Evolutionary conservation across 768 basidiomycete genomes (phyloP), one percentile per base, ranked within the genome.

Genomic region (Psilocybe sp.): DNA sequence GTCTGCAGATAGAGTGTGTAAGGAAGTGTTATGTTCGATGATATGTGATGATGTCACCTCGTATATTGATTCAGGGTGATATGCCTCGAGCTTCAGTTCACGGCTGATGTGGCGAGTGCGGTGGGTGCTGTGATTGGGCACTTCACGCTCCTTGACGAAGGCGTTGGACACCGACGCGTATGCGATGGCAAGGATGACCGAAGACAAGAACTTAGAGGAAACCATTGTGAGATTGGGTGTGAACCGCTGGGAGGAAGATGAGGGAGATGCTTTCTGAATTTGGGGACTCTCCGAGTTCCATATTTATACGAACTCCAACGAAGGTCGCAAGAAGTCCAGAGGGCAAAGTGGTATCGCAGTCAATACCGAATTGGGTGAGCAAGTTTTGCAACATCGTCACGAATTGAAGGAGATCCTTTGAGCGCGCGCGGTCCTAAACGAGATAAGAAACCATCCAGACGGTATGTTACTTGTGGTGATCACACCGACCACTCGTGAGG

Each of bases 41-140:
- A 18, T 15, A 28, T 10, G 18, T 32, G 35, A 14, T 9, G 31
- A 37, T 32, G 44, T 40, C 39, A 62, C 64, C 60, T 67, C 62
- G 51, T 50, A 67, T 7, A 56, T 50, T 7, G 56, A 51, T 38
- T 52, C 53, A 31, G 66, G 66, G 44, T 67, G 60, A 54, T 57
- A 64, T 12, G 56, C 50, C 43, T 64, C 56, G 20, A 64, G 50
- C 42, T 57, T 46, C 45, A 67, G 49, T 3, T 53, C 61, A 13
- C 63, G 59, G 18, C 61, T 57, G 50, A 67, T 56, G n/a, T 51
- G 48, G 14, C 64, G 53, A 9, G 53, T 41, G 11, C 61, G 57
- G 49, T 63, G 58, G 19, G 64, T 65, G 8, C 61, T 51, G 40
- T 62, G 62, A 18, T 58, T 58, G 15, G 51, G 23, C 5, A 39